Percentiles rank a stretch among this genome's conserved stretches.
Conservation (phyloP, 2,329 filamentous ascomycete species). For the Raffaelea arxii region DNA sequence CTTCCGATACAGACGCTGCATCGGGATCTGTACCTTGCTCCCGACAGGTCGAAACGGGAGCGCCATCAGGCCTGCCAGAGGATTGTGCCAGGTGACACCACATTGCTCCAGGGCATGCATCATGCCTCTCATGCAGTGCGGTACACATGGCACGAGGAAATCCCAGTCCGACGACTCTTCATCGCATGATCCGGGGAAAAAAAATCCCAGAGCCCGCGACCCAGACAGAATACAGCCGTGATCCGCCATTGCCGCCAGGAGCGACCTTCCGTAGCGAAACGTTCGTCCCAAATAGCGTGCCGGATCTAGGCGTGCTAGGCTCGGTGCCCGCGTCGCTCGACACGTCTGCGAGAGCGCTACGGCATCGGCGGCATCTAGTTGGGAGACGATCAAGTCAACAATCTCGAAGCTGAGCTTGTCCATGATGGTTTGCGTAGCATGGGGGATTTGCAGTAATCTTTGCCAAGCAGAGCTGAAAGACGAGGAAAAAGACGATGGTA, state of each 20-base stretch:
- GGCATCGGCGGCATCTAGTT: conserved; percentile 6
- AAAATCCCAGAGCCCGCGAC: conserved; percentile 11
- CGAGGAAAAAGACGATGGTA: too few relatives aligned
- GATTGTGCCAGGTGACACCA: conserved; percentile 8
- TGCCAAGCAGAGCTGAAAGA: too few relatives aligned
- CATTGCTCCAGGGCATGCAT: conserved; percentile 7
- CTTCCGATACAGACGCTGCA: too few relatives aligned
- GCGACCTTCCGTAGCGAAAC: conserved; percentile 4
- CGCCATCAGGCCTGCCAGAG: conserved; percentile 1
- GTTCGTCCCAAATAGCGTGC: conserved; percentile 5
- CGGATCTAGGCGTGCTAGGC: conserved; percentile 7
- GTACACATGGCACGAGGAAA: conserved; percentile 10
- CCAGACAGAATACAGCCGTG: conserved; percentile 10
- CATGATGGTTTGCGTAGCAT: too few relatives aligned
- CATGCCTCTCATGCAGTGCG: conserved; percentile 7
- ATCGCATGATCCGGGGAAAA: conserved; percentile 7
- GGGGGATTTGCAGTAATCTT: too few relatives aligned
- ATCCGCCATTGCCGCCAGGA: conserved; percentile 10
- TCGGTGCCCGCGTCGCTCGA: neutral
- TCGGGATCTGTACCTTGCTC: too few relatives aligned
- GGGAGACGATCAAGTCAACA: conserved; percentile 5
- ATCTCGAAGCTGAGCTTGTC: conserved; percentile 10
- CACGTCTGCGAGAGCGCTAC: neutral
- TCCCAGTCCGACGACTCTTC: conserved; percentile 10
- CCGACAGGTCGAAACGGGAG: conserved; percentile 1